Percentiles rank a stretch among this genome's conserved stretches.
Evolutionary conservation across 495 filamentous ascomycete genomes (phyloP).

Genomic region (Cudoniella acicularis): DNA sequence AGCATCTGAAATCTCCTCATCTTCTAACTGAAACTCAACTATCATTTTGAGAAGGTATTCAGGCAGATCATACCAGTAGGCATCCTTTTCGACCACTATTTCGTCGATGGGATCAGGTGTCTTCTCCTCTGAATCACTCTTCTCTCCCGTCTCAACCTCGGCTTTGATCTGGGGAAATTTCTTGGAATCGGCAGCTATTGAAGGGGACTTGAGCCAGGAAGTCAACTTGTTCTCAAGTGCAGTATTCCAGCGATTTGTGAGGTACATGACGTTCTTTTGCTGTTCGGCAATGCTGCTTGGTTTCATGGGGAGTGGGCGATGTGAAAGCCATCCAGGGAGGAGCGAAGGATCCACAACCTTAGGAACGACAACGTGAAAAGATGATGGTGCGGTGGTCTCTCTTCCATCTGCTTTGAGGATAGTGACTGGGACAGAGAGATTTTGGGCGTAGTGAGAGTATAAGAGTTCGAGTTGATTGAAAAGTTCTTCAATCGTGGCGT

Average conservation of each 20-base stretch:
- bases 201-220: conserved; percentile 6
- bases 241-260: conserved; percentile 19
- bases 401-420: not conserved
- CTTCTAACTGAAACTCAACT: conserved; percentile 22
- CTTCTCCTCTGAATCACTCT: not conserved
- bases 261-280: conserved; percentile 22
- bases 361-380: conserved; percentile 41
- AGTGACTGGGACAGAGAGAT: conserved; percentile 21
- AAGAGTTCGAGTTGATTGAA: conserved; percentile 40
- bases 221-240: conserved; percentile 13
- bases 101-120: not conserved
- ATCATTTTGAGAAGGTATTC: conserved; percentile 18
- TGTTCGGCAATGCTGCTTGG: conserved; percentile 24
- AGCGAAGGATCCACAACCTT: conserved; percentile 42
- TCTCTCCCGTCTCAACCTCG: not conserved
- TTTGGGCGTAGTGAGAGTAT: conserved; percentile 32
- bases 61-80: conserved; percentile 19
- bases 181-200: too few relatives aligned
- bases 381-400: not conserved
- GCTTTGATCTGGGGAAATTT: not conserved
- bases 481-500: conserved; percentile 24
- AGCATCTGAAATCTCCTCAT: conserved; percentile 15
- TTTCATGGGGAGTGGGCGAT: conserved; percentile 10
- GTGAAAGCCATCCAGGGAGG: conserved; percentile 36
- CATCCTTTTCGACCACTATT: conserved; percentile 6